Percentiles rank a stretch among this genome's conserved stretches.
Evolutionary conservation across 2,329 filamentous ascomycete species (phyloP).

Genomic region (Aspergillus sp.): DNA sequence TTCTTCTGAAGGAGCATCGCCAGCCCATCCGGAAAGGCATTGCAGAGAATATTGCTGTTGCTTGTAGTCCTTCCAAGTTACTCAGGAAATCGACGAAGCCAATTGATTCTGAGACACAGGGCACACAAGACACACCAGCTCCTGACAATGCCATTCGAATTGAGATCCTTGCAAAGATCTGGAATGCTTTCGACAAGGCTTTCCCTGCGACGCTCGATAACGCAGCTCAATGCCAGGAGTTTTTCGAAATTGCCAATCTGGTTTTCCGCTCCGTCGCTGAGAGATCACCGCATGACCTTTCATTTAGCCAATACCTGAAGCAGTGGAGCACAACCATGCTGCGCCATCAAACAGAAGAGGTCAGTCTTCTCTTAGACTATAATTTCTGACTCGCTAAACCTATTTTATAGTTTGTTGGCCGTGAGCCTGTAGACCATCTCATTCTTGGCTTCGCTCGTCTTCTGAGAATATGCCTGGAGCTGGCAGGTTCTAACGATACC

Average conservation of each 20-base stretch:
- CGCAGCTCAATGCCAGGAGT: slow-evolving; percentile 45
- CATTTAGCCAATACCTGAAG: slow-evolving; percentile 43
- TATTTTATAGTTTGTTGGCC: slow-evolving; percentile 45
- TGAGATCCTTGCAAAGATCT: slow-evolving; percentile 48
- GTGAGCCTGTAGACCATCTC: slow-evolving; percentile 47
- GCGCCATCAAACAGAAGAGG: slow-evolving; percentile 46
- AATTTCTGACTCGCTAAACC: slow-evolving; percentile 23
- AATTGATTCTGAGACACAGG: slow-evolving; percentile 19
- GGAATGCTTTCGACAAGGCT: slow-evolving; percentile 45
- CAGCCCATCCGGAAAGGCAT: slow-evolving; percentile 41
- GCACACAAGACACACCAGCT: slow-evolving; percentile 9
- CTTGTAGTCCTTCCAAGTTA: slow-evolving; percentile 36
- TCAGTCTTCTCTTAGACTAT: slow-evolving; percentile 21
- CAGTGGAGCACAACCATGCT: slow-evolving; percentile 48
- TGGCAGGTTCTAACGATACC: slow-evolving; percentile 36
- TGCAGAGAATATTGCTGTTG: slow-evolving; percentile 41
- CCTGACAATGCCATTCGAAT: slow-evolving; percentile 34
- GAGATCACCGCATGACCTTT: slow-evolving; percentile 38
- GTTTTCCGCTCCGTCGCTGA: slow-evolving; percentile 47
- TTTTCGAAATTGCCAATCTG: slow-evolving; percentile 47
- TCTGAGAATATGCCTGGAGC: slow-evolving; percentile 44
- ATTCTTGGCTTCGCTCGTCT: slow-evolving; percentile 47
- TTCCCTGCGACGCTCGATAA: slow-evolving; percentile 43
- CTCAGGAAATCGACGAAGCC: slow-evolving; percentile 30
- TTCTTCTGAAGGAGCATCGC: slow-evolving; percentile 50